phyloP scores from a whole-genome alignment of 352 stramenopile genomes.

The Detonula confervacea region DNA sequence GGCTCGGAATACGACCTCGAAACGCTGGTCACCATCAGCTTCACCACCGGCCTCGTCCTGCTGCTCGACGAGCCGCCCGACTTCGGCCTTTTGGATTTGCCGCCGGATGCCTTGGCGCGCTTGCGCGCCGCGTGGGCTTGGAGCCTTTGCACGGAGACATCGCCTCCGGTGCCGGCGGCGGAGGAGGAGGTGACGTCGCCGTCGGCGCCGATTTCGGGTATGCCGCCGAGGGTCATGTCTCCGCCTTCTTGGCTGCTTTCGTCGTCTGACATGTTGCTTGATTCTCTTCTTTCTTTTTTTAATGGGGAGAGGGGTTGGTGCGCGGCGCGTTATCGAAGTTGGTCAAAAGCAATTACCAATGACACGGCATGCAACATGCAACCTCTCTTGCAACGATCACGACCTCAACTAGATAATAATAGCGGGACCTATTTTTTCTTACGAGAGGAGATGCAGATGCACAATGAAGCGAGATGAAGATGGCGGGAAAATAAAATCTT shows the following conservation, averaged over 20 bases:
- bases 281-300: too few relatives aligned
- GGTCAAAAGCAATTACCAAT: too few relatives aligned
- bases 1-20: conserved; percentile 40
- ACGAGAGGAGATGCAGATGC: too few relatives aligned
- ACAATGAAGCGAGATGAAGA: too few relatives aligned
- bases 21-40: conserved; percentile 48
- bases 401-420: too few relatives aligned
- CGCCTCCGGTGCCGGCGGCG: background rate
- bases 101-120: background rate
- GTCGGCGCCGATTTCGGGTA: background rate
- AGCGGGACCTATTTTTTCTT: too few relatives aligned
- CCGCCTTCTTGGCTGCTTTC: background rate
- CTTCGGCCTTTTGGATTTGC: background rate
- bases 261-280: background rate
- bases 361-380: too few relatives aligned
- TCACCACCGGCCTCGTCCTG: conserved; percentile 45
- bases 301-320: too few relatives aligned
- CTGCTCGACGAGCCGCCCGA: conserved; percentile 31
- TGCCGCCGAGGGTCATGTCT: background rate
- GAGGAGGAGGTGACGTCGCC: background rate
- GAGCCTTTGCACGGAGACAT: background rate
- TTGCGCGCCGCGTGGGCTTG: background rate
- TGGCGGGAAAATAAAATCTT: too few relatives aligned
- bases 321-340: too few relatives aligned
- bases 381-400: too few relatives aligned